Conservation (phyloP, 2,329 filamentous ascomycete species). For the Aurifilum marmelostoma region DNA sequence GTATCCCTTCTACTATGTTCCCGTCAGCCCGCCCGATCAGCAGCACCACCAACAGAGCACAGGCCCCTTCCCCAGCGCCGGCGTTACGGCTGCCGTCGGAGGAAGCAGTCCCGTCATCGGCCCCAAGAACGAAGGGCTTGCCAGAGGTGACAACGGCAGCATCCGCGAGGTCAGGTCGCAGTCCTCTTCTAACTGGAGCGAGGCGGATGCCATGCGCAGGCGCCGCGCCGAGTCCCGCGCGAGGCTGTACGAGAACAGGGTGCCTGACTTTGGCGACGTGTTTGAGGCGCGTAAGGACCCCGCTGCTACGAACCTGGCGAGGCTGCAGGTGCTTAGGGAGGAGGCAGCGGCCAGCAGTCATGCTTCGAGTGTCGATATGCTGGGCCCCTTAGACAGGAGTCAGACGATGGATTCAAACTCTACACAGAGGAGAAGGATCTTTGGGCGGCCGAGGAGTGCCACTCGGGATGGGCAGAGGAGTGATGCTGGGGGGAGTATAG, state of each 20-base stretch:
- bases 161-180: slow-evolving; percentile 18
- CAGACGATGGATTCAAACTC: slow-evolving; percentile 6
- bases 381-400: slow-evolving; percentile 13
- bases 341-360: slow-evolving; percentile 9
- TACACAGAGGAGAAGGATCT: slow-evolving; percentile 20
- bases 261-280: slow-evolving; percentile 27
- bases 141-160: slow-evolving; percentile 9
- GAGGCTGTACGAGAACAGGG: slow-evolving; percentile 7
- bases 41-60: not conserved
- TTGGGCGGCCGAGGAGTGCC: slow-evolving; percentile 26
- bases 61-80: slow-evolving; percentile 17
- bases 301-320: slow-evolving; percentile 15
- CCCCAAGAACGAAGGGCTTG: slow-evolving; percentile 8
- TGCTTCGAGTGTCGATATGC: slow-evolving; percentile 12
- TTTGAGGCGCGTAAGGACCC: slow-evolving; percentile 27
- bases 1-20: slow-evolving; percentile 63
- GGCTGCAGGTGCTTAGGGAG: slow-evolving; percentile 27
- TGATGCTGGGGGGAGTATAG: slow-evolving; percentile 4
- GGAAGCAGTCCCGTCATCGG: slow-evolving; percentile 9
- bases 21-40: slow-evolving; percentile 38
- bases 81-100: slow-evolving; percentile 20
- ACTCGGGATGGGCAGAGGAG: not conserved
- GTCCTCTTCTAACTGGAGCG: slow-evolving; percentile 5
- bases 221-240: slow-evolving; percentile 25
- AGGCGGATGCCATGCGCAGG: slow-evolving; percentile 3